A percentile compares a stretch with the other conserved stretches of the same genome.
phyloP scores from a whole-genome alignment of 139 green algal species.

The Closterium sp. region DNA sequence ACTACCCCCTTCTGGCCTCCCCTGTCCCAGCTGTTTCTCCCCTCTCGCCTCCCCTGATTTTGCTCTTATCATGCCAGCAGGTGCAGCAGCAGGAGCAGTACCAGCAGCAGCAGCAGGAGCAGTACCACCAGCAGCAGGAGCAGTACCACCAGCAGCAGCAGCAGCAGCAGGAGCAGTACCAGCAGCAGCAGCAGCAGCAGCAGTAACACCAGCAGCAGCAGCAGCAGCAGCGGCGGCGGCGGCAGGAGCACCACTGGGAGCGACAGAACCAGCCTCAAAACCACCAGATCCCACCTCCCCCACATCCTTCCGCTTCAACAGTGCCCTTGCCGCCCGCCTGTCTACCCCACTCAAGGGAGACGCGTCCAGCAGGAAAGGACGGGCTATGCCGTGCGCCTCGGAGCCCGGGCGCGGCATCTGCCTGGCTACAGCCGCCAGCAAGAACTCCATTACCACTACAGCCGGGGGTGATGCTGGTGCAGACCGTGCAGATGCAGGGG shows the following conservation, averaged over 20 bases:
- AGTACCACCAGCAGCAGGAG: neutral
- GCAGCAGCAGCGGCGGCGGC: neutral
- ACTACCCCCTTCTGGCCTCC: neutral
- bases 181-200: neutral
- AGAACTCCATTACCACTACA: neutral
- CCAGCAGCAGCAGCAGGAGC: no score
- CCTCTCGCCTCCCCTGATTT: neutral
- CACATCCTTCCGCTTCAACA: neutral
- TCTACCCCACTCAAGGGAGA: neutral
- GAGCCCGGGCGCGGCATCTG: neutral
- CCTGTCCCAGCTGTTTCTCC: neutral
- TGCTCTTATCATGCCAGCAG: no score
- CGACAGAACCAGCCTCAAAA: neutral
- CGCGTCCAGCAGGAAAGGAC: neutral
- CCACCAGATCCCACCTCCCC: neutral
- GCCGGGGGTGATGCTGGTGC: neutral
- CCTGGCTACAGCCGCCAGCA: neutral
- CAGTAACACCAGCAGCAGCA: neutral
- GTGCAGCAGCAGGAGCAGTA: no score
- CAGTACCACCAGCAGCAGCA: neutral
- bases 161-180: neutral
- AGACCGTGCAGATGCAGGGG: no score
- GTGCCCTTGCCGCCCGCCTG: neutral
- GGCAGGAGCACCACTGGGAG: no score
- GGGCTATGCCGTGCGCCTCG: neutral